Evolutionary conservation across 2,329 filamentous ascomycete species (phyloP), one percentile per base, ranked within the genome.

Genomic region (Teratosphaeria viscida): DNA sequence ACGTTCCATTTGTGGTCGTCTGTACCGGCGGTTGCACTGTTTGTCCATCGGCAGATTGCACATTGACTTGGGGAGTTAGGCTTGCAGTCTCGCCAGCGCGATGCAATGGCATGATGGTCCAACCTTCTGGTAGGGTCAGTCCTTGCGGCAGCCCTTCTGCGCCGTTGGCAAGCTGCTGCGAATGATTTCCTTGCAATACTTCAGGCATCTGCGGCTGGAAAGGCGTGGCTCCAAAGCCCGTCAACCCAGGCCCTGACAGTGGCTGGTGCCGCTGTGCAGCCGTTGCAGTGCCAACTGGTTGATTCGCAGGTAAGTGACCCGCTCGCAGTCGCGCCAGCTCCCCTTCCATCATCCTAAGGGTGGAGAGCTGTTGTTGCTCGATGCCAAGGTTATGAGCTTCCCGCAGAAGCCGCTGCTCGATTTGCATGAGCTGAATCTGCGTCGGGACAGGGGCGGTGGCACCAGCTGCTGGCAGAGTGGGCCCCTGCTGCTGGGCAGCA

Each of bases 341-440:
- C 23, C 76, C 75, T 61, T 88, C 82, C 61, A 94, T 77, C 16
- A 84, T 75, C 57, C 86, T 81, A n/a, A 91, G 76, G n/a, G 83
- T 75, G 55, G 84, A 81, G 4, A 92, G 71, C 70, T 94, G 88
- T 37, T 86, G 81, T 56, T 88, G 82, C 16, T 84, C 83, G 37
- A 82, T 69, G 54, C 85, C 82, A 19, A 92, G 76, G 52, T 75
- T 76, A 54, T 82, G 79, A 37, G 89, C 79, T 68, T 92, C 87
- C 59, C 84, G 82, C 65, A 85, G 79, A 27, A 94, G 79, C 58
- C 88, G 82, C 58, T 85, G 81, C 64, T 90, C 86, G 14, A 90
- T 79, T 49, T 85, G 81, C 37, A 81, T 77, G 37, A 94, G 75
- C 59, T 90, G 83, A 14, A 76, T 74, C 56, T 83, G 79, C 29